Evolutionary conservation across 257 asterid genomes (phyloP).

Genomic region (Leonotis leonurus): DNA sequence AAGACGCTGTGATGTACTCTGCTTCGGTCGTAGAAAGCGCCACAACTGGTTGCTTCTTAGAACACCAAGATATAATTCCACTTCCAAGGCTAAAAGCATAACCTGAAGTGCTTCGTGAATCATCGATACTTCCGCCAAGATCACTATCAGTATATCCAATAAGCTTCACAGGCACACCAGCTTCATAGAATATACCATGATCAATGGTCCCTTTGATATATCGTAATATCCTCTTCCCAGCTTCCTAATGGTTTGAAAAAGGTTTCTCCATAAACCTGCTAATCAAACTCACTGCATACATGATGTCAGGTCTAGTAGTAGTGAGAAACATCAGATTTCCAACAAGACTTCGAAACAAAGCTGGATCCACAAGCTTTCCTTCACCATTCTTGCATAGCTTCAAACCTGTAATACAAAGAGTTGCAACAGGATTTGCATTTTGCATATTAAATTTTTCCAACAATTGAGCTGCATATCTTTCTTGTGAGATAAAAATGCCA

Average conservation of each 20-base stretch:
- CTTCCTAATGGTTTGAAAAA: not conserved
- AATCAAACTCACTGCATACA: not conserved
- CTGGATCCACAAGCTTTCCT: not conserved
- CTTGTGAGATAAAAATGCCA: not conserved
- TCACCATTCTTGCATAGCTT: not conserved
- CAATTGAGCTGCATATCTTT: not conserved
- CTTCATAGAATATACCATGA: not conserved
- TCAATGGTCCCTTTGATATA: not conserved
- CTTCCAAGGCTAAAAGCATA: not conserved
- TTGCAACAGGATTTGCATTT: not conserved
- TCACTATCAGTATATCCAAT: not conserved
- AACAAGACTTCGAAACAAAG: not conserved
- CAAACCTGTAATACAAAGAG: not conserved
- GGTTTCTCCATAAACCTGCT: not conserved
- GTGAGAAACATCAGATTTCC: not conserved
- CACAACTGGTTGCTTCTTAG: not conserved
- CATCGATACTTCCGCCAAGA: not conserved
- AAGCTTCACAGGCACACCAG: not conserved
- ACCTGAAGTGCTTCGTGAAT: not conserved
- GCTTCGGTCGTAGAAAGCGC: not conserved
- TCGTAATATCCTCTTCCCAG: not conserved
- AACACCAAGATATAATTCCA: not conserved
- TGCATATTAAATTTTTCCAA: not conserved
- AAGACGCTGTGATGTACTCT: not conserved
- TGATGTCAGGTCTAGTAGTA: not conserved